Conservation (phyloP, 345 rosid species). For the Ceriops zippeliana region DNA sequence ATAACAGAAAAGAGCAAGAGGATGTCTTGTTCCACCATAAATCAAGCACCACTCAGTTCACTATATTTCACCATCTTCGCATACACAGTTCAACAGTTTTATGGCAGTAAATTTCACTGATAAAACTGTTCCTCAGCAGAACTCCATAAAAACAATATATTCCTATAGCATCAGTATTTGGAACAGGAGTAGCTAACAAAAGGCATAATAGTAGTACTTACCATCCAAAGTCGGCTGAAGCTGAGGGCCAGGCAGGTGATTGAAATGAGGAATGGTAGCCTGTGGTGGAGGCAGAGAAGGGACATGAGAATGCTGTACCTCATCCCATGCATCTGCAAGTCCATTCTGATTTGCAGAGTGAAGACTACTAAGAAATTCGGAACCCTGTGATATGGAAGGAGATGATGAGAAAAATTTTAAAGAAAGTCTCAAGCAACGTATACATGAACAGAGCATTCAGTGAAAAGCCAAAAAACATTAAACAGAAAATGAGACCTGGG, state of each 20-base stretch:
- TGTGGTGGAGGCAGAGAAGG: conserved; percentile 13
- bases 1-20: no score
- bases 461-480: neutral
- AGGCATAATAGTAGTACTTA: conserved; percentile 17
- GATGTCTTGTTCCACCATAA: neutral
- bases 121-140: neutral
- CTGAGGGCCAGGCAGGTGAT: conserved; percentile 31
- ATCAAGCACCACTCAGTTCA: neutral
- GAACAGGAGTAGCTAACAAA: neutral
- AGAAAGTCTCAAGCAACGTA: neutral
- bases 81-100: neutral
- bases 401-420: neutral
- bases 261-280: conserved; percentile 44
- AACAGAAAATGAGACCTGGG: conserved; percentile 48
- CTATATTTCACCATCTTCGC: neutral
- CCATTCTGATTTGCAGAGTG: conserved; percentile 69
- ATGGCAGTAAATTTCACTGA: no score
- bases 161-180: neutral
- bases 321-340: conserved; percentile 77
- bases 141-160: neutral
- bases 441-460: neutral
- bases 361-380: conserved; percentile 70
- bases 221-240: conserved; percentile 70
- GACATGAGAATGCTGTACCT: conserved; percentile 44
- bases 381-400: conserved; percentile 37